Percentiles rank a stretch among this genome's conserved stretches.
Conservation (phyloP, 495 filamentous ascomycete species). For the Xylaria telfairii region DNA sequence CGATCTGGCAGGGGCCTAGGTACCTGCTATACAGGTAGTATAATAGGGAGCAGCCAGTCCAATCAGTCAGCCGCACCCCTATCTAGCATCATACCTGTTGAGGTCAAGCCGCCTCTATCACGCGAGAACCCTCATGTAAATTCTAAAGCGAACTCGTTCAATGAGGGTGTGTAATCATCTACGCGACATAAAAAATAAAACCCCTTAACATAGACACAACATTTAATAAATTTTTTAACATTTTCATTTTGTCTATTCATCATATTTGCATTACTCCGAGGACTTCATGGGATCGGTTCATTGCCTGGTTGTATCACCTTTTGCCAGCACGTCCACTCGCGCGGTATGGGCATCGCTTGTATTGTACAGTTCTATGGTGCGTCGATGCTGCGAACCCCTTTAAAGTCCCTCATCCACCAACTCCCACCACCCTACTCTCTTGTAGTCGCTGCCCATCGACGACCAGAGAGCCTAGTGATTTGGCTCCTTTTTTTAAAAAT, state of each 20-base stretch:
- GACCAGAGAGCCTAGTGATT: constrained; percentile 19
- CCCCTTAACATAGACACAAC: not conserved
- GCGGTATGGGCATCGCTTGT: constrained; percentile 40
- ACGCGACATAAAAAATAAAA: not conserved
- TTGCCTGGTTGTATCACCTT: constrained; percentile 30
- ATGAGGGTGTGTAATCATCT: not conserved
- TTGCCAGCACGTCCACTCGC: constrained; percentile 36
- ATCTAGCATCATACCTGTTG: not conserved
- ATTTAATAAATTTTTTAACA: not conserved
- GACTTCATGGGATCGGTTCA: constrained; percentile 32
- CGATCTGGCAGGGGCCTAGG: not conserved
- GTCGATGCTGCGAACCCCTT: constrained; percentile 32
- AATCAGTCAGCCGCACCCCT: constrained; percentile 5
- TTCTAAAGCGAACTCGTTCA: not conserved
- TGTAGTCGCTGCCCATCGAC: constrained; percentile 33
- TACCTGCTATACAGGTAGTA: not conserved
- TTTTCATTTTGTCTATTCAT: constrained; percentile 45
- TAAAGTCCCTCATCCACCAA: constrained; percentile 34
- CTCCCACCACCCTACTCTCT: constrained; percentile 29
- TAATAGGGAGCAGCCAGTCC: constrained; percentile 1
- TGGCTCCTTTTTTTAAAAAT: constrained; percentile 21
- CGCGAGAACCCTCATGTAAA: not conserved
- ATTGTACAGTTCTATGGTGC: constrained; percentile 40
- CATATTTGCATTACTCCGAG: constrained; percentile 42
- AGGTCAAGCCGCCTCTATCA: not conserved